A percentile compares a stretch with the other conserved stretches of the same genome.
phyloP scores from a whole-genome alignment of 2,329 filamentous ascomycete species.

The Monosporascus ibericus region DNA sequence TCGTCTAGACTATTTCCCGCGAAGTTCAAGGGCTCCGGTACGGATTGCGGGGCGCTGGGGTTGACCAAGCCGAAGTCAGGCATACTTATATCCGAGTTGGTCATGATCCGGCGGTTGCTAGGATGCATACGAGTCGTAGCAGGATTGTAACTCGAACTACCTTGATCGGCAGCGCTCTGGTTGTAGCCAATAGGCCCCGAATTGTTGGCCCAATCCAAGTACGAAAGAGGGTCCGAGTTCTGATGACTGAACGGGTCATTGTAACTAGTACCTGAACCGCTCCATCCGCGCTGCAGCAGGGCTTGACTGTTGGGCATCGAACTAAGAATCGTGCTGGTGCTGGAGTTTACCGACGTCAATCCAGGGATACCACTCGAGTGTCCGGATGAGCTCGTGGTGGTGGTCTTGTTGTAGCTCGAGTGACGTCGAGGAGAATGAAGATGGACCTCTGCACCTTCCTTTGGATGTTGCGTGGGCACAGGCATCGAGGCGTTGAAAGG shows the following conservation, averaged over 20 bases:
- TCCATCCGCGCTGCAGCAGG: conserved; percentile 17
- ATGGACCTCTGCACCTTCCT: conserved; percentile 49
- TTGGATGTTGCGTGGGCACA: conserved; percentile 34
- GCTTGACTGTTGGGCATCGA: conserved; percentile 24
- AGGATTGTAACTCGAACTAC: conserved; percentile 11
- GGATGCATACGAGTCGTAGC: conserved; percentile 11
- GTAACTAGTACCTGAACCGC: conserved; percentile 12
- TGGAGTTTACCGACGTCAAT: conserved; percentile 12
- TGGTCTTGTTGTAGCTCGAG: conserved; percentile 13
- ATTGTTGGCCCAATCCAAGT: conserved; percentile 21
- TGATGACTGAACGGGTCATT: conserved; percentile 20
- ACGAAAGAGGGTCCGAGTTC: conserved; percentile 19
- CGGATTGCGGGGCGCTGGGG: conserved; percentile 11
- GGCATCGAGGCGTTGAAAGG: conserved; percentile 35
- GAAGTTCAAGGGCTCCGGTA: conserved; percentile 22
- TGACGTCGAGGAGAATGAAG: conserved; percentile 53
- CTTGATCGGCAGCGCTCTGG: conserved; percentile 8
- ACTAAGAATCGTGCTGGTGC: conserved; percentile 10
- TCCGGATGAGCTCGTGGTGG: conserved; percentile 8
- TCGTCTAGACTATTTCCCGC: conserved; percentile 24
- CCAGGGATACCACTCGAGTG: conserved; percentile 12
- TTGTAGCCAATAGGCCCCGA: conserved; percentile 14
- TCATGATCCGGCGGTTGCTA: conserved; percentile 19
- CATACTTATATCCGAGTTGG: conserved; percentile 36
- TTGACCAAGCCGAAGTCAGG: conserved; percentile 29